A percentile compares a stretch with the other conserved stretches of the same genome.
These are phyloP conservation scores for Monosporascus sp. DNA, from an alignment of 2,329 filamentous ascomycete genomes.

Conservation along the genomic window DNA sequence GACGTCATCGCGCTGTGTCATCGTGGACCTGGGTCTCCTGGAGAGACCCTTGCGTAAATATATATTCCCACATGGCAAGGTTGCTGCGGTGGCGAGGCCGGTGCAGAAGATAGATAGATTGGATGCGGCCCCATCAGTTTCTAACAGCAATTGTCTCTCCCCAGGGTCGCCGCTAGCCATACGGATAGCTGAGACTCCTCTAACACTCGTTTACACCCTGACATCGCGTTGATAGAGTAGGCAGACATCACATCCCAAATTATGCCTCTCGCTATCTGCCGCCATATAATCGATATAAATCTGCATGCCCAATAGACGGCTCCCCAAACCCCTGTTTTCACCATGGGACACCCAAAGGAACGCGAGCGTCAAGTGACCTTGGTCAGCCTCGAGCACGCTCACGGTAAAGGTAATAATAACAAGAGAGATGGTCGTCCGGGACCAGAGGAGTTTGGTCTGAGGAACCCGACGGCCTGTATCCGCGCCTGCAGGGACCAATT, in stretches of 20 bases:
- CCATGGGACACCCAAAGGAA: slow-evolving; percentile 10
- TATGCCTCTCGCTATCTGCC: slow-evolving; percentile 20
- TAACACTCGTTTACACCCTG: slow-evolving; percentile 18
- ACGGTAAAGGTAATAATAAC: not conserved
- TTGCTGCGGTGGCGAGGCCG: slow-evolving; percentile 13
- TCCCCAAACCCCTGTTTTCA: slow-evolving; percentile 1
- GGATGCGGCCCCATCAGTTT: slow-evolving; percentile 5
- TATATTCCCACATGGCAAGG: slow-evolving; percentile 20
- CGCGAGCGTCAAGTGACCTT: not conserved
- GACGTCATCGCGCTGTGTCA: slow-evolving; percentile 13
- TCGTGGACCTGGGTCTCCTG: slow-evolving; percentile 4
- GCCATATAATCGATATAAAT: slow-evolving; percentile 11
- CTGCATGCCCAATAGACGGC: slow-evolving; percentile 13
- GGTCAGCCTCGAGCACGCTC: not conserved
- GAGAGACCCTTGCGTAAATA: slow-evolving; percentile 15
- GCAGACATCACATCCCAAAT: slow-evolving; percentile 6
- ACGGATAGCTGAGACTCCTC: slow-evolving; percentile 10
- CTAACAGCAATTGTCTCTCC: slow-evolving; percentile 9
- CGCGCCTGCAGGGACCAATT: slow-evolving; percentile 18
- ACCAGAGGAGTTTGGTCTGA: slow-evolving; percentile 7
- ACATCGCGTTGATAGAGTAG: not conserved
- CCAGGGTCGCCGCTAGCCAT: slow-evolving; percentile 5
- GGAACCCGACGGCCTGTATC: slow-evolving; percentile 17
- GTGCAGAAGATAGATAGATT: slow-evolving; percentile 7
- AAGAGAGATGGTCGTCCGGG: not conserved